Evolutionary conservation across 2,329 filamentous ascomycete species (phyloP).

Genomic region (Neoarthrinium moseri): DNA sequence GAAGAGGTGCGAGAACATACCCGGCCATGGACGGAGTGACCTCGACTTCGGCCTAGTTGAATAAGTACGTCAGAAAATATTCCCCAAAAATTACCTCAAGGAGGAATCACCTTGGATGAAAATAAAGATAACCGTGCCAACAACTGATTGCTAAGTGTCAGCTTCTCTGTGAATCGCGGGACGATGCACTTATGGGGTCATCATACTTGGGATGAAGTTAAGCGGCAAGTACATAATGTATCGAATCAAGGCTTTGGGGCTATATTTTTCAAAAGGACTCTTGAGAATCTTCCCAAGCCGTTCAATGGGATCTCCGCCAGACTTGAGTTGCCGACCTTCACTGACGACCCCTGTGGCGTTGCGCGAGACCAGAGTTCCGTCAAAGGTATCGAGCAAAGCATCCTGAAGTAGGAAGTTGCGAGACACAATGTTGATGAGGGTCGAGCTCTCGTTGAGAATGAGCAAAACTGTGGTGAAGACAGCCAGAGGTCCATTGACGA

Average conservation of each 20-base stretch:
- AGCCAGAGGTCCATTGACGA: conserved; percentile 81
- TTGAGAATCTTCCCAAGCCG: conserved; percentile 58
- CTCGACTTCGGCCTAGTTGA: conserved; percentile 45
- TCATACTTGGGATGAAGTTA: conserved; percentile 75
- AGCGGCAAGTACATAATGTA: conserved; percentile 86
- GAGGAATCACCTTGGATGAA: conserved; percentile 60
- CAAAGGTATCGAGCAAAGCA: conserved; percentile 84
- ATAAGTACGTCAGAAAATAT: conserved; percentile 12
- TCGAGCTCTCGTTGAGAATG: conserved; percentile 61
- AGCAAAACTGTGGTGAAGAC: conserved; percentile 71
- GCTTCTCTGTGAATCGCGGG: too few species aligned
- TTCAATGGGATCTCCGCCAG: conserved; percentile 54
- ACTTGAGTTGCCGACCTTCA: conserved; percentile 71
- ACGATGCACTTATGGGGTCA: neutral
- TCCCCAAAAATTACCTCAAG: too few species aligned
- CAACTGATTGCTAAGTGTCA: conserved; percentile 55
- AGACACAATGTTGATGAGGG: conserved; percentile 55
- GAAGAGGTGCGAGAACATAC: conserved; percentile 36
- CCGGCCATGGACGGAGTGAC: conserved; percentile 49
- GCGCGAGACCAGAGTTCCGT: conserved; percentile 62
- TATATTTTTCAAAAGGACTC: conserved; percentile 56
- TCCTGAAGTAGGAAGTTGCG: conserved; percentile 78
- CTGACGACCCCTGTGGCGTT: conserved; percentile 62
- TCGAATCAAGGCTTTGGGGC: conserved; percentile 64
- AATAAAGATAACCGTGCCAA: conserved; percentile 81